Evolutionary conservation across 2,329 filamentous ascomycete species (phyloP).

Genomic region (Aspergillus sojae): DNA sequence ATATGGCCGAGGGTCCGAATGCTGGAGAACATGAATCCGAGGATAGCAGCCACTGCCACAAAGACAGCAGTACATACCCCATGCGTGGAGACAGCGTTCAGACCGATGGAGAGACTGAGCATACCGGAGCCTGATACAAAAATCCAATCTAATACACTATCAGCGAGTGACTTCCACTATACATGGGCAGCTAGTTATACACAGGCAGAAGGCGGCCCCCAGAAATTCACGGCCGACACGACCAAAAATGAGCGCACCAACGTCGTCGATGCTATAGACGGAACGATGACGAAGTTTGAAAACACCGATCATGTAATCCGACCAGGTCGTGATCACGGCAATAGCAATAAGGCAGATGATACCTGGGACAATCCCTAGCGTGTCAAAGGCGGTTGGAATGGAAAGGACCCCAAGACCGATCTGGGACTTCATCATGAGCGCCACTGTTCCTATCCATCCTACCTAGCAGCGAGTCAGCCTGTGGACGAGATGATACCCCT

Average conservation of each 20-base stretch:
- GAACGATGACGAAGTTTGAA: slow-evolving; percentile 59
- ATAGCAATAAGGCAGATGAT: slow-evolving; percentile 47
- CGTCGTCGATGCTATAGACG: slow-evolving; percentile 62
- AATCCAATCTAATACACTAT: slow-evolving; percentile 27
- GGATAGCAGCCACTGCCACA: slow-evolving; percentile 26
- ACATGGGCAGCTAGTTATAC: slow-evolving; percentile 7
- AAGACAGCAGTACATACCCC: slow-evolving; percentile 34
- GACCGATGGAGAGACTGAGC: slow-evolving; percentile 43
- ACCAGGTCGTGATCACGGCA: slow-evolving; percentile 52
- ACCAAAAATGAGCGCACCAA: slow-evolving; percentile 57
- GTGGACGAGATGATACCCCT: too few relatives aligned
- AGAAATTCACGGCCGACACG: slow-evolving; percentile 55
- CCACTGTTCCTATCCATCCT: slow-evolving; percentile 48
- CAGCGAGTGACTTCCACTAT: neutral
- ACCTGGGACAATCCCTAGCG: slow-evolving; percentile 52
- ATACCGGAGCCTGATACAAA: slow-evolving; percentile 48
- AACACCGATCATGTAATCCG: slow-evolving; percentile 48
- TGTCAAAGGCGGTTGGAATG: slow-evolving; percentile 50
- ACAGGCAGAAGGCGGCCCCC: slow-evolving; percentile 20
- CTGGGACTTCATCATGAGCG: slow-evolving; percentile 51
- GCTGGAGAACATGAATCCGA: slow-evolving; percentile 31
- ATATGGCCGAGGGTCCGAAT: slow-evolving; percentile 39
- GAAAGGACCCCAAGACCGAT: slow-evolving; percentile 52
- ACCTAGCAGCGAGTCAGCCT: slow-evolving; percentile 29
- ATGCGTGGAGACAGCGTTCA: slow-evolving; percentile 47